Evolutionary conservation across 345 rosid species (phyloP).

Genomic region (Turritis glabra): DNA sequence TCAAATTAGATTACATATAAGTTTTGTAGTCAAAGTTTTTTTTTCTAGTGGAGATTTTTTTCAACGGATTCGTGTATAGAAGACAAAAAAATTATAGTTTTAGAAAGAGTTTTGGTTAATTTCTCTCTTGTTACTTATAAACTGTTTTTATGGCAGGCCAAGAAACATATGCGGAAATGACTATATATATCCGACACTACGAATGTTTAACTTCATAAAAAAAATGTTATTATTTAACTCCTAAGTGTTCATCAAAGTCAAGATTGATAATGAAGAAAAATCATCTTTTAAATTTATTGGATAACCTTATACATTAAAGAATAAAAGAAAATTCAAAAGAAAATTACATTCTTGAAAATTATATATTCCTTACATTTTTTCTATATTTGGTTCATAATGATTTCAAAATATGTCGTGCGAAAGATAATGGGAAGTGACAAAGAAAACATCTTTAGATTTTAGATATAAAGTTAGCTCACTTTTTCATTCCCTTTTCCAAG

Average conservation of each 20-base stretch:
- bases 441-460: constrained; percentile 34
- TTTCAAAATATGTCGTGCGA: not conserved
- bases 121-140: not conserved
- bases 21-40: not conserved
- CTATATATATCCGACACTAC: too few species aligned
- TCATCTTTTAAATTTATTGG: not conserved
- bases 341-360: not conserved
- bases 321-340: not conserved
- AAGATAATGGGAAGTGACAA: constrained; percentile 36
- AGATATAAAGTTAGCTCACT: constrained; percentile 33
- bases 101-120: not conserved
- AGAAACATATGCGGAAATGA: too few species aligned
- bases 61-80: not conserved
- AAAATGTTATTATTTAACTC: too few species aligned
- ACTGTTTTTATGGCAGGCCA: not conserved
- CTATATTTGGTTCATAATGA: not conserved
- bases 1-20: not conserved
- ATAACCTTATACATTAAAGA: not conserved
- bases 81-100: not conserved
- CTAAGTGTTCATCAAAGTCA: too few species aligned
- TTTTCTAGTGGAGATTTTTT: not conserved
- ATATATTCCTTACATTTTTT: not conserved
- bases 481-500: constrained; percentile 14
- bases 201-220: too few species aligned
- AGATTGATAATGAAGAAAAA: not conserved